Base-by-base conservation (phyloP, 371 early-diverging fungal species). In the Dentiscutata heterogama region DNA sequence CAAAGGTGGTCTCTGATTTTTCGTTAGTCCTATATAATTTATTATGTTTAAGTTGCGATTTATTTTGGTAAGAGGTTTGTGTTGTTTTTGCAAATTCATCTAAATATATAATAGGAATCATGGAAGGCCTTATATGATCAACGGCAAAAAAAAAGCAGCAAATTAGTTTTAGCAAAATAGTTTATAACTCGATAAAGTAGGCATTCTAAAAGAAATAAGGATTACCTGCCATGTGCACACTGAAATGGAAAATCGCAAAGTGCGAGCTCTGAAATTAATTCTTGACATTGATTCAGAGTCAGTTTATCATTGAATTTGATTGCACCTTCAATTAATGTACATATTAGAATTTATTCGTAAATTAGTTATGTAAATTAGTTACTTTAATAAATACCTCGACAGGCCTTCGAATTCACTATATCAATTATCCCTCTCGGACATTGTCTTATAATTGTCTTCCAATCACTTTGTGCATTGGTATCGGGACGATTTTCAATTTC, bases 221-320 rank as follows among this genome's bases (percentile, higher is more conserved):
- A 3, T 58, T 78, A 82, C 82, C 82, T 78, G 25, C 93, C 93
- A 84, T 93, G 93, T 14, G 91, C 93, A 82, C 93, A 93, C 63
- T 93, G 93, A 83, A 93, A 93, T n/a, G 93, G 93, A 78, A 89
- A 92, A 4, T 65, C 83, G 68, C 94, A 94, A 1, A 83, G 68
- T 0, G 92, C 82, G 16, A 95, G 82, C 18, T 88, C 83, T 6
- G 83, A 63, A 2, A 94, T 85, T n/a, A 95, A 77, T 16, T 82
- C 72, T 65, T 84, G 77, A 82, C 95, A 95, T 78, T 92, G 84
- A 0, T 85, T 83, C 10, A 80, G 13, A 0, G 86, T 83, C 2
- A 96, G 85, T 25, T 74, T 79, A 54, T 94, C 93, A 65, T 95
- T 95, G 83, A 95, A 95, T 94, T 92, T 95, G 50, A 96, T 92